Percentiles rank a stretch among this genome's conserved stretches.
phyloP scores from a whole-genome alignment of 495 filamentous ascomycete species.

The Talaromyces proteolyticus region DNA sequence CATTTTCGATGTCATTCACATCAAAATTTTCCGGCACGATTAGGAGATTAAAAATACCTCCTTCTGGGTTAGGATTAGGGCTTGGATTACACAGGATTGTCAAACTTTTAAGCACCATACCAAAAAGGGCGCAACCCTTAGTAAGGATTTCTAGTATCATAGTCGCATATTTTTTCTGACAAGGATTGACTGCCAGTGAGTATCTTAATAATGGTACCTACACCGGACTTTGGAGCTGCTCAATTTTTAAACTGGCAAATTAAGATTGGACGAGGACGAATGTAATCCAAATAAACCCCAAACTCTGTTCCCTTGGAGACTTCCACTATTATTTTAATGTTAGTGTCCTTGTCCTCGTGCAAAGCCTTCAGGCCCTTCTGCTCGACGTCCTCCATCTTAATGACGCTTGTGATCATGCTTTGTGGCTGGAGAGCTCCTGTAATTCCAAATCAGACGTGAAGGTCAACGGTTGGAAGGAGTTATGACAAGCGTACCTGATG shows the following conservation, averaged over 20 bases:
- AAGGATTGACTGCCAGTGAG: not conserved
- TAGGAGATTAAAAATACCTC: no score
- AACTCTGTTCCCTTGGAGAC: no score
- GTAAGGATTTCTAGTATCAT: no score
- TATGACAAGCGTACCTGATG: constrained; percentile 26
- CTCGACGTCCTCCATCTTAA: constrained; percentile 43
- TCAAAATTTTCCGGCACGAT: not conserved
- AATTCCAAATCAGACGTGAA: constrained; percentile 1
- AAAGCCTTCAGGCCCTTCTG: constrained; percentile 49
- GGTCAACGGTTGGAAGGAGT: not conserved
- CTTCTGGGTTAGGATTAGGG: no score
- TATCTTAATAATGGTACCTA: not conserved
- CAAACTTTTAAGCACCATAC: no score
- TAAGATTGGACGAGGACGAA: no score
- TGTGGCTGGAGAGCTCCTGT: constrained; percentile 32
- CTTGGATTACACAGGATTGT: no score
- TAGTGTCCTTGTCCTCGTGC: constrained; percentile 47
- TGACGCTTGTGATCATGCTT: constrained; percentile 50
- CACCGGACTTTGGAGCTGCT: not conserved
- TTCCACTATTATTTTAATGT: constrained; percentile 55
- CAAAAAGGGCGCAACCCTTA: no score
- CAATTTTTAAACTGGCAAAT: no score
- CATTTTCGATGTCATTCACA: not conserved
- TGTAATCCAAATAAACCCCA: no score
- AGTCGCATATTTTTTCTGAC: no score